Evolutionary conservation across 768 basidiomycete species (phyloP).

Genomic region (Pleurotus pulmonarius): DNA sequence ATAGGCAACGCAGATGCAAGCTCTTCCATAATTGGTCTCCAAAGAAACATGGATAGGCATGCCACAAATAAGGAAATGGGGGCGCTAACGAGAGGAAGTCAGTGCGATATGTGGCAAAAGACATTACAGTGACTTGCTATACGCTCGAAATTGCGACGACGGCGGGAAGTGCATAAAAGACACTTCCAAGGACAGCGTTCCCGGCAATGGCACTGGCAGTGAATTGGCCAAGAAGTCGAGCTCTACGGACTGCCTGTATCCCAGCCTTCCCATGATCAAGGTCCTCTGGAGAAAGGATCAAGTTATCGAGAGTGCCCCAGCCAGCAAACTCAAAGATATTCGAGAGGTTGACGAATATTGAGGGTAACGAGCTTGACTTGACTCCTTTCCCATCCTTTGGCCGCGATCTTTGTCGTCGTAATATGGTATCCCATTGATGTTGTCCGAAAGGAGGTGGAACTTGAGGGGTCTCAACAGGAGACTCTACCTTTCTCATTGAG

Average conservation of each 20-base stretch:
- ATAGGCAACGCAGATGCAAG: conserved; percentile 66
- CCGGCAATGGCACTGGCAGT: conserved; percentile 65
- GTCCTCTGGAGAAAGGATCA: conserved; percentile 45
- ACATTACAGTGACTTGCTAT: conserved; percentile 43
- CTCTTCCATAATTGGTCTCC: conserved; percentile 75
- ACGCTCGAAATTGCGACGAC: conserved; percentile 57
- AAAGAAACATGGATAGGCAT: conserved; percentile 58
- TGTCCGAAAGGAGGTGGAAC: conserved; percentile 41
- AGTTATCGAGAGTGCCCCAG: conserved; percentile 52
- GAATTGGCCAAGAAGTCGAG: conserved; percentile 54
- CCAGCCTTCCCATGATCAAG: conserved; percentile 25
- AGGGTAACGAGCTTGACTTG: conserved; percentile 40
- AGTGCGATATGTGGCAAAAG: not conserved
- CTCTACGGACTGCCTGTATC: conserved; percentile 24
- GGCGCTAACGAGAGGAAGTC: conserved; percentile 38
- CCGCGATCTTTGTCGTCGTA: conserved; percentile 55
- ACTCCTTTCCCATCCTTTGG: conserved; percentile 39
- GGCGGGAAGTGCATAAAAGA: conserved; percentile 68
- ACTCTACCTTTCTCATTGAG: too few relatives aligned
- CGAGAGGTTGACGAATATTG: conserved; percentile 58
- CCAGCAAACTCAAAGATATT: conserved; percentile 72
- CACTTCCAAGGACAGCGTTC: conserved; percentile 63
- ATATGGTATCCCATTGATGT: conserved; percentile 50
- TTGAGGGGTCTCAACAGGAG: too few relatives aligned
- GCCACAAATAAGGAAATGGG: conserved; percentile 67